These are phyloP conservation scores for Hippophae rhamnoides DNA, from an alignment of 306 rosid genomes.

Conservation along the genomic window DNA sequence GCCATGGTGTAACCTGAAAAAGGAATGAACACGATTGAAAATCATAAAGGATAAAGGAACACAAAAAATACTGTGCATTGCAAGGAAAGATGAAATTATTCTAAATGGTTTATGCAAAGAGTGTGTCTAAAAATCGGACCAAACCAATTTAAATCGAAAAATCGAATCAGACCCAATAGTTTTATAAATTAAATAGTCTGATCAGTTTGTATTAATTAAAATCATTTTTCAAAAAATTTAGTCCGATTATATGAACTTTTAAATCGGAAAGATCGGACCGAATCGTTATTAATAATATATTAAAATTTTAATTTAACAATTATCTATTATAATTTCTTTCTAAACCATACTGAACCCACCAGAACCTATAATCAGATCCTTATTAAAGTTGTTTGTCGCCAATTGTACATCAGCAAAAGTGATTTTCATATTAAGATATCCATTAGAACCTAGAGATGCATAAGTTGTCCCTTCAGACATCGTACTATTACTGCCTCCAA, in stretches of 20 bases:
- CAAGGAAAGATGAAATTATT: neutral
- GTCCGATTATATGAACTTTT: too few relatives aligned
- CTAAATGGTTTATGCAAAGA: neutral
- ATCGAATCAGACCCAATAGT: too few relatives aligned
- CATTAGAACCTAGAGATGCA: slow-evolving; percentile 69
- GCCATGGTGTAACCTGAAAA: slow-evolving; percentile 77
- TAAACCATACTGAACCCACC: slow-evolving; percentile 94
- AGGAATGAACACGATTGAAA: slow-evolving; percentile 6
- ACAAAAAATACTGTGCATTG: slow-evolving; percentile 1
- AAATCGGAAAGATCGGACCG: accelerated
- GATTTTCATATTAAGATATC: slow-evolving; percentile 61
- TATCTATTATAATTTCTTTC: slow-evolving; percentile 64
- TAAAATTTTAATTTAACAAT: neutral
- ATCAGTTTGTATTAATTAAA: too few relatives aligned
- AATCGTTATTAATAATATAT: too few relatives aligned
- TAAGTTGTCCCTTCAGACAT: slow-evolving; percentile 52
- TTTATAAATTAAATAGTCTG: too few relatives aligned
- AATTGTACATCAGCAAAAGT: slow-evolving; percentile 63
- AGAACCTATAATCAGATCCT: slow-evolving; percentile 60
- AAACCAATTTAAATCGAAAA: too few relatives aligned
- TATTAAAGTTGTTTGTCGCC: slow-evolving; percentile 80
- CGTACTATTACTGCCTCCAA: slow-evolving; percentile 79
- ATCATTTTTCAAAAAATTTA: too few relatives aligned
- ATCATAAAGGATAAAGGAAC: slow-evolving; percentile 7
- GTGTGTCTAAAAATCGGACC: too few relatives aligned